Percentiles rank a stretch among this genome's conserved stretches.
phyloP scores from a whole-genome alignment of 139 green algal genomes.

The Dunaliella primolecta region DNA sequence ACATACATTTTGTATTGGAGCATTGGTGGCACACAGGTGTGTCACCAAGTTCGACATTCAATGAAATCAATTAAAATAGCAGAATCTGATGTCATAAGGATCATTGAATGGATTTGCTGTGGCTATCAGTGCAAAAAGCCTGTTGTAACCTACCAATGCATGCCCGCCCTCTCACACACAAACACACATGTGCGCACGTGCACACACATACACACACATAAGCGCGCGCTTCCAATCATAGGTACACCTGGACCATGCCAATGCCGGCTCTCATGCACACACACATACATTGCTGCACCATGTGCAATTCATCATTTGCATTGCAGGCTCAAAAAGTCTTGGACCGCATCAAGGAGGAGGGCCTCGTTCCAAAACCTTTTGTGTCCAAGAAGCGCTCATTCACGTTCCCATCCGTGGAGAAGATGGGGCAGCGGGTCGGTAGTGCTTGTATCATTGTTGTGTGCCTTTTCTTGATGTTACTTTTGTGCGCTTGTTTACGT shows the following conservation, averaged over 20 bases:
- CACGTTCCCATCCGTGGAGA: constrained; percentile 40
- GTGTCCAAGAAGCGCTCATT: constrained; percentile 52
- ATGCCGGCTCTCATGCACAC: not conserved
- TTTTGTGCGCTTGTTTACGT: constrained; percentile 40
- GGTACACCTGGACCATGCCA: not conserved
- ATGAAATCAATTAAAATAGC: too few relatives aligned
- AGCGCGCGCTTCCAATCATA: not conserved
- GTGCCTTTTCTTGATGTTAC: not conserved
- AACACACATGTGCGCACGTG: too few relatives aligned
- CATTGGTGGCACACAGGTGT: too few relatives aligned
- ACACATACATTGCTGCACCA: constrained; percentile 27
- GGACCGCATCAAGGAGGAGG: constrained; percentile 78
- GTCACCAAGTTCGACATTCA: too few relatives aligned
- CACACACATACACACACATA: not conserved
- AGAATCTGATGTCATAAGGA: too few relatives aligned
- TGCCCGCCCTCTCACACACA: not conserved
- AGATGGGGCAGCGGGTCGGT: constrained; percentile 32
- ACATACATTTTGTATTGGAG: too few relatives aligned
- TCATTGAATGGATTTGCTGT: too few relatives aligned
- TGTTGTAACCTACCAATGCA: too few relatives aligned
- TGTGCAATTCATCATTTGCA: too few relatives aligned
- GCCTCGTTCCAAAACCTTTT: constrained; percentile 82
- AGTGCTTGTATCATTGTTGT: not conserved
- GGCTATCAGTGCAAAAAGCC: too few relatives aligned
- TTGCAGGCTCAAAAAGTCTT: constrained; percentile 90